Conservation (phyloP, 108 stramenopile species). For the Fragilaria crotonensis region DNA sequence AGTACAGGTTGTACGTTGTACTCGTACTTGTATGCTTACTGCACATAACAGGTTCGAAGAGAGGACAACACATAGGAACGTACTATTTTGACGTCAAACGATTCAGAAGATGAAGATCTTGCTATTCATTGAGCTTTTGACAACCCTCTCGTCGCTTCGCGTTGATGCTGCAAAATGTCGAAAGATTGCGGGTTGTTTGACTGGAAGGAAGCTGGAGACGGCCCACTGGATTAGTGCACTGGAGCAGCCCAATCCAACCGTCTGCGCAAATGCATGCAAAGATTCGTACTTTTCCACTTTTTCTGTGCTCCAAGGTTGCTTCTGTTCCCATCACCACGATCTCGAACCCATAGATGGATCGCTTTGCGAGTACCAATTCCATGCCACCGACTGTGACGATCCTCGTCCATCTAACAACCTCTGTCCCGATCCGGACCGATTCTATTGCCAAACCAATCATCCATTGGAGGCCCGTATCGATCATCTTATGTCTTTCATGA, state of each 20-base stretch:
- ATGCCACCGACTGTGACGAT: not conserved
- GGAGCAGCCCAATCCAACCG: not conserved
- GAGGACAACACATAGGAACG: too few relatives aligned
- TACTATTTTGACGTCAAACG: too few relatives aligned
- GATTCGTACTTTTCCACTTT: not conserved
- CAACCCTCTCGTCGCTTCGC: not conserved
- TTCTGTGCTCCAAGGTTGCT: not conserved
- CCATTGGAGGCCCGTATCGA: constrained; percentile 6
- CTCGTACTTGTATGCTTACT: too few relatives aligned
- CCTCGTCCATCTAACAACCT: not conserved
- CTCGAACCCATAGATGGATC: not conserved
- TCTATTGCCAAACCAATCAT: not conserved
- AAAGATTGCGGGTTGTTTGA: not conserved
- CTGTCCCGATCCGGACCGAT: not conserved
- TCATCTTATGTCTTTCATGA: constrained; percentile 10
- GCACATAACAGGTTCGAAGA: too few relatives aligned
- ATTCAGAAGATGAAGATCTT: not conserved
- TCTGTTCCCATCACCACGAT: not conserved
- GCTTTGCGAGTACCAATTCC: not conserved
- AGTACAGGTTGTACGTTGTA: too few relatives aligned
- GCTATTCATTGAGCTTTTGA: too few relatives aligned
- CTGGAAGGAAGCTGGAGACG: not conserved
- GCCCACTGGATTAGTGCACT: not conserved
- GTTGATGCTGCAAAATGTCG: not conserved
- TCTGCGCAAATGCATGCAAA: not conserved